Conservation (phyloP, 2,329 filamentous ascomycete genomes). For the Helminthosporium solani region DNA sequence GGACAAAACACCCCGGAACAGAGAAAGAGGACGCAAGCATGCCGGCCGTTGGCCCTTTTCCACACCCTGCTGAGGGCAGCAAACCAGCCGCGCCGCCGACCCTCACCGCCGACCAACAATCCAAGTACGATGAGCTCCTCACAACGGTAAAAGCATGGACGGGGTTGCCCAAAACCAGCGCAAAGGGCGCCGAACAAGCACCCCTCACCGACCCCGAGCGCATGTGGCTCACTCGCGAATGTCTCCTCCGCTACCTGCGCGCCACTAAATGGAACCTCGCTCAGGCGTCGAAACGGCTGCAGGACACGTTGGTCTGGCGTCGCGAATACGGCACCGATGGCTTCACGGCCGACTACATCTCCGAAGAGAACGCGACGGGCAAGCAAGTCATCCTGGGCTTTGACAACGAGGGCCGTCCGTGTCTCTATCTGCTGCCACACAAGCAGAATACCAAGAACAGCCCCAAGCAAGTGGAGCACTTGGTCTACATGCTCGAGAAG, state of each 20-base stretch:
- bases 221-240: conserved; percentile 90
- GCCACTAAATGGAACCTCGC: conserved; percentile 83
- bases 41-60: conserved; percentile 36
- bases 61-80: conserved; percentile 49
- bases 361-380: conserved; percentile 91
- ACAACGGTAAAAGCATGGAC: conserved; percentile 69
- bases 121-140: conserved; percentile 79
- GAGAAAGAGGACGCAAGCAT: conserved; percentile 10
- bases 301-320: conserved; percentile 81
- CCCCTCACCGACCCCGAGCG: conserved; percentile 77
- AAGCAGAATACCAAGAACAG: conserved; percentile 89
- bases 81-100: conserved; percentile 58
- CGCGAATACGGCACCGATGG: conserved; percentile 79
- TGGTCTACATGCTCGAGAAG: conserved; percentile 94
- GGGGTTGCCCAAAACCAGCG: conserved; percentile 64
- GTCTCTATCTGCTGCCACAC: conserved; percentile 84
- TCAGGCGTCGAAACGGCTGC: conserved; percentile 76
- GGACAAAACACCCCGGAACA: not conserved
- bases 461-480: conserved; percentile 84
- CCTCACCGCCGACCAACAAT: conserved; percentile 73
- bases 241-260: conserved; percentile 86
- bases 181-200: conserved; percentile 57
- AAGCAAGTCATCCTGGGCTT: conserved; percentile 90
- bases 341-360: conserved; percentile 83
- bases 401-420: conserved; percentile 82